Conservation (phyloP, 768 basidiomycete genomes). For the Boletus rubescentipes region DNA sequence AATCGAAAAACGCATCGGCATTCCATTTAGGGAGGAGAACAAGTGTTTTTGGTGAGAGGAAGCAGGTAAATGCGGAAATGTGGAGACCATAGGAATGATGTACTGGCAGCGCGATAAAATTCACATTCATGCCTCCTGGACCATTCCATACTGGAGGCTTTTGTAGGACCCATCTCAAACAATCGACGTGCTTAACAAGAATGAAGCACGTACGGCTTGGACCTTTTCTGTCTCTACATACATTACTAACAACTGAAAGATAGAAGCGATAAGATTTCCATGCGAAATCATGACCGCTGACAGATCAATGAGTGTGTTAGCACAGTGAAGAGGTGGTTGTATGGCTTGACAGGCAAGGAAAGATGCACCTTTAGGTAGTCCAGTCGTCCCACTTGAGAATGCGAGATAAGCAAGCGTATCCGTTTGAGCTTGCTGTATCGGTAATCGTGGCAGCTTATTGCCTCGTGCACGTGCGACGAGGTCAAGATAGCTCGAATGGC, state of each 20-base stretch:
- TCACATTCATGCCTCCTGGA: slow-evolving; percentile 46
- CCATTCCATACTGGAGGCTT: slow-evolving; percentile 41
- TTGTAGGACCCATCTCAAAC: not conserved
- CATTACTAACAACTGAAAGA: slow-evolving; percentile 39
- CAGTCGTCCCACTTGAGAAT: slow-evolving; percentile 79
- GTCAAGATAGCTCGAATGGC: slow-evolving; percentile 43
- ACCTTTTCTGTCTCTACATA: slow-evolving; percentile 33
- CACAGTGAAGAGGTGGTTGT: not conserved
- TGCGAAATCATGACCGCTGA: slow-evolving; percentile 75
- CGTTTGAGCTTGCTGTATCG: slow-evolving; percentile 43
- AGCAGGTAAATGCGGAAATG: slow-evolving; percentile 45
- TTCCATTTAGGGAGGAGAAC: slow-evolving; percentile 66
- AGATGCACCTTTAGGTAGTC: slow-evolving; percentile 64
- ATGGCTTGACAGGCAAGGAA: no score
- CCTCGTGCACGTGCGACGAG: slow-evolving; percentile 42
- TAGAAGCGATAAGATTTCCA: slow-evolving; percentile 52
- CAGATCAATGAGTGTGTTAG: slow-evolving; percentile 1
- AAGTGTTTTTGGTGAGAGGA: slow-evolving; percentile 45
- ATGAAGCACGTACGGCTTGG: slow-evolving; percentile 35
- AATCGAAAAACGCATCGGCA: slow-evolving; percentile 45
- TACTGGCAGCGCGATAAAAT: slow-evolving; percentile 62
- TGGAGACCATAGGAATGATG: slow-evolving; percentile 70
- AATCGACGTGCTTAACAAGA: not conserved
- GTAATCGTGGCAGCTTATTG: slow-evolving; percentile 40
- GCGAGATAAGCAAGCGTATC: slow-evolving; percentile 67